A percentile compares a stretch with the other conserved stretches of the same genome.
Evolutionary conservation across 1,139 yeast species (phyloP).

Genomic region (Nakaseomyces kungkrabaensis): DNA sequence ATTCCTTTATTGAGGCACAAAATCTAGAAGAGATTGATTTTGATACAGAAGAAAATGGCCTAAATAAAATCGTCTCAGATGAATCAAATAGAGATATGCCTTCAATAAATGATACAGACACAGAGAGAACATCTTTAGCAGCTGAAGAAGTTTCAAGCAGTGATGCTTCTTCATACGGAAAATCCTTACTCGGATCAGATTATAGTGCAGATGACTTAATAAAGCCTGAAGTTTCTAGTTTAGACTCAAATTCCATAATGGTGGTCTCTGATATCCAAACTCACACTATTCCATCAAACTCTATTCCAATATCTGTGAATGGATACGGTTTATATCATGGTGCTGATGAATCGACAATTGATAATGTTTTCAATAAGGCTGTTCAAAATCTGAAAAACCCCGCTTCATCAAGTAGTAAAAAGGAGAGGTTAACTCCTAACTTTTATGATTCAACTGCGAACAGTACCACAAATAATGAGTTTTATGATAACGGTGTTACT

Average conservation of each 20-base stretch:
- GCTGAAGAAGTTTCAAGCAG: constrained; percentile 23
- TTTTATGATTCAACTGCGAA: background rate
- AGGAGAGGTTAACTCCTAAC: background rate
- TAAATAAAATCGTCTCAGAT: constrained; percentile 4
- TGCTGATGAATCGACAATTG: constrained; percentile 20
- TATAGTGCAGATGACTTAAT: constrained; percentile 28
- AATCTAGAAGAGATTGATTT: constrained; percentile 21
- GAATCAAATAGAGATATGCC: constrained; percentile 5
- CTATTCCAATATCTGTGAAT: constrained; percentile 21
- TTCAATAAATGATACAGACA: constrained; percentile 5
- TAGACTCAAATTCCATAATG: constrained; percentile 12
- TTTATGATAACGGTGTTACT: background rate
- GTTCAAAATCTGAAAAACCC: constrained; percentile 12
- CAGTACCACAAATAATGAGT: background rate
- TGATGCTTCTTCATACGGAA: constrained; percentile 32
- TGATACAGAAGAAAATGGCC: constrained; percentile 11
- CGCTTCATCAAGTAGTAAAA: constrained; percentile 1
- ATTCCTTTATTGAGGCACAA: constrained; percentile 25
- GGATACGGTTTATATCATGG: constrained; percentile 22
- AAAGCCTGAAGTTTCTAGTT: constrained; percentile 16
- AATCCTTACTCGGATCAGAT: constrained; percentile 32
- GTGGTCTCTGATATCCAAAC: constrained; percentile 15
- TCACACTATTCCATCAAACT: constrained; percentile 15
- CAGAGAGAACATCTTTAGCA: constrained; percentile 7
- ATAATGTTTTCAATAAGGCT: constrained; percentile 20